Evolutionary conservation across 306 rosid genomes (phyloP).

Genomic region (Cyamopsis tetragonoloba): DNA sequence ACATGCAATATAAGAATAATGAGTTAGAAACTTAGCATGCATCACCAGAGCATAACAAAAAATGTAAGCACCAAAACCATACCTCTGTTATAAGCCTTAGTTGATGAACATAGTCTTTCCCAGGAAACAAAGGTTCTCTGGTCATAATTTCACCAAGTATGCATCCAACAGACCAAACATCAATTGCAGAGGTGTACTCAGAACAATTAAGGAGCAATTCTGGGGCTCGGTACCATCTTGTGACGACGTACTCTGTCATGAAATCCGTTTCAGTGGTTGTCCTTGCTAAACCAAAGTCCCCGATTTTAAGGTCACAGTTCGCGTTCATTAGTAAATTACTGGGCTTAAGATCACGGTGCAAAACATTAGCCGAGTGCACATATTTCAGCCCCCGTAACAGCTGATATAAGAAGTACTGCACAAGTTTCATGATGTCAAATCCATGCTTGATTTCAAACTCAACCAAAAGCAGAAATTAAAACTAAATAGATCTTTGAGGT

Average conservation of each 20-base stretch:
- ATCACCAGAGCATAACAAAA: not conserved
- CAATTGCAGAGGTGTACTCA: slow-evolving; percentile 87
- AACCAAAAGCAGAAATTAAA: slow-evolving; percentile 1
- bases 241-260: slow-evolving; percentile 47
- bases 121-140: slow-evolving; percentile 80
- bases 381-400: slow-evolving; percentile 48
- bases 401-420: slow-evolving; percentile 54
- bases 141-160: slow-evolving; percentile 81
- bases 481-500: not conserved
- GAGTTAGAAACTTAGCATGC: not conserved
- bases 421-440: slow-evolving; percentile 27
- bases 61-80: slow-evolving; percentile 15
- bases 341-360: slow-evolving; percentile 99
- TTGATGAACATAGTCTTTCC: slow-evolving; percentile 57
- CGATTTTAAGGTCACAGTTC: slow-evolving; percentile 46
- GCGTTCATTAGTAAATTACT: slow-evolving; percentile 87
- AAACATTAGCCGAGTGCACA: slow-evolving; percentile 67
- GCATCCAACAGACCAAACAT: slow-evolving; percentile 92
- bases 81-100: slow-evolving; percentile 39
- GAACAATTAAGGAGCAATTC: slow-evolving; percentile 69
- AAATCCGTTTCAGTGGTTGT: slow-evolving; percentile 43
- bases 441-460: slow-evolving; percentile 15
- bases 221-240: slow-evolving; percentile 45
- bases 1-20: not conserved
- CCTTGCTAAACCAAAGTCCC: slow-evolving; percentile 96